Percentiles rank a stretch among this genome's conserved stretches.
Evolutionary conservation across 805 yeast species (phyloP).

Genomic region (Kregervanrija delftensis): DNA sequence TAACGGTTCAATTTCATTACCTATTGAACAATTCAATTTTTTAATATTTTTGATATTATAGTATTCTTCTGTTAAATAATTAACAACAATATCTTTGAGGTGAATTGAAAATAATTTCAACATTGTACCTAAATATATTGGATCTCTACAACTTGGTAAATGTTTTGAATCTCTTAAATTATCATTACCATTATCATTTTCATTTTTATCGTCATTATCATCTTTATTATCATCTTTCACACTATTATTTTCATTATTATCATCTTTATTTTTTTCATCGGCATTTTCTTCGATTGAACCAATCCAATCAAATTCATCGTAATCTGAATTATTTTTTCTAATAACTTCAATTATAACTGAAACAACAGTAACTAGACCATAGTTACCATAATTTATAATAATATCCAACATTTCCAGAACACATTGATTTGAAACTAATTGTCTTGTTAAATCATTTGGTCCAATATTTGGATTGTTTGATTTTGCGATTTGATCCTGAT

Average conservation of each 20-base stretch:
- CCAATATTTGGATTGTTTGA: conserved; percentile 81
- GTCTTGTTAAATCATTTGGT: conserved; percentile 89
- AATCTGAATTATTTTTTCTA: conserved; percentile 91
- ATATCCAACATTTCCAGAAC: conserved; percentile 62
- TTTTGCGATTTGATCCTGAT: conserved; percentile 28
- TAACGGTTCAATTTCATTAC: conserved; percentile 53
- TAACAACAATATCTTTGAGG: conserved; percentile 24
- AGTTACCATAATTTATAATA: conserved; percentile 70
- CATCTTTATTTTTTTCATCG: conserved; percentile 5
- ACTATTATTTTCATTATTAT: background rate
- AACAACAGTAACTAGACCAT: conserved; percentile 85
- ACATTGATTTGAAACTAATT: conserved; percentile 68
- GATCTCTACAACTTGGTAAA: conserved; percentile 87
- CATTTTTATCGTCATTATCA: conserved; percentile 5
- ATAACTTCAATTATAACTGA: conserved; percentile 90
- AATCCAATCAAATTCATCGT: conserved; percentile 50
- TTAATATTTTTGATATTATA: conserved; percentile 9
- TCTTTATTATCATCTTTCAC: conserved; percentile 1
- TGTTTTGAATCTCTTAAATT: conserved; percentile 20
- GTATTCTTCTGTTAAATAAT: conserved; percentile 25
- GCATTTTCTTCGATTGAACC: conserved; percentile 18
- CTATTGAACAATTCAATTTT: conserved; percentile 44
- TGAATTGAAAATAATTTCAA: conserved; percentile 61
- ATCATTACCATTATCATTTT: background rate
- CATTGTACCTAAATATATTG: conserved; percentile 84